Evolutionary conservation across 1,284 basidiomycete species (phyloP).

Genomic region (Sanghuangporus sanghuang): DNA sequence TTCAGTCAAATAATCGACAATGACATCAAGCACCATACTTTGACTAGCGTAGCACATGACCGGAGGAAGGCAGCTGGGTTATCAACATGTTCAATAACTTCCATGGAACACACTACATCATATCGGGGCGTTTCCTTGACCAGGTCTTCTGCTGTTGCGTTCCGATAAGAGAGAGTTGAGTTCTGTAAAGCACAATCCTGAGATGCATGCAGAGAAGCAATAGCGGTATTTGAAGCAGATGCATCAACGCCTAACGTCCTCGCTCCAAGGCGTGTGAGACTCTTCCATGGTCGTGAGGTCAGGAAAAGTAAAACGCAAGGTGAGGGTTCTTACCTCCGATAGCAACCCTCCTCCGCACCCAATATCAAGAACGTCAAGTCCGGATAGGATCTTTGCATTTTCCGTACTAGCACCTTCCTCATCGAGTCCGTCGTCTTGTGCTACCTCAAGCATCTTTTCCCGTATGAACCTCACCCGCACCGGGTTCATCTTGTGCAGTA

Average conservation of each 20-base stretch:
- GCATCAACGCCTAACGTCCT: conserved; percentile 89
- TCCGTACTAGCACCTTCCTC: conserved; percentile 23
- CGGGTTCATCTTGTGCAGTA: conserved; percentile 96
- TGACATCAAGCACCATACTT: conserved; percentile 40
- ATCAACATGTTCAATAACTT: conserved; percentile 97
- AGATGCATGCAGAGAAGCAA: conserved; percentile 81
- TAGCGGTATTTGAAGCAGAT: conserved; percentile 79
- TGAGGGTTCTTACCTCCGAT: conserved; percentile 64
- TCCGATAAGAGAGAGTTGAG: conserved; percentile 57
- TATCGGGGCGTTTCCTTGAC: conserved; percentile 59
- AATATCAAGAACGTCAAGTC: conserved; percentile 74
- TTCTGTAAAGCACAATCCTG: conserved; percentile 60
- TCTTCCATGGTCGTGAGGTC: conserved; percentile 40
- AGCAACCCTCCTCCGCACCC: conserved; percentile 96
- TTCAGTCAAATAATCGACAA: background rate
- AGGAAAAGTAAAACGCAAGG: background rate
- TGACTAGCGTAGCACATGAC: conserved; percentile 79
- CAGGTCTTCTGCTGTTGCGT: conserved; percentile 76
- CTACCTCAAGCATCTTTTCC: conserved; percentile 66
- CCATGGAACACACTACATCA: conserved; percentile 96
- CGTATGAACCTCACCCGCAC: conserved; percentile 81
- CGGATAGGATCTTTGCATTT: conserved; percentile 42
- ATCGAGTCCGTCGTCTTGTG: conserved; percentile 47
- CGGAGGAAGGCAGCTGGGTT: conserved; percentile 82
- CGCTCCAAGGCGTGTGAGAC: conserved; percentile 84